These are phyloP conservation scores for Lasiosphaeria hispida DNA, from an alignment of 495 filamentous ascomycete genomes.

Conservation along the genomic window DNA sequence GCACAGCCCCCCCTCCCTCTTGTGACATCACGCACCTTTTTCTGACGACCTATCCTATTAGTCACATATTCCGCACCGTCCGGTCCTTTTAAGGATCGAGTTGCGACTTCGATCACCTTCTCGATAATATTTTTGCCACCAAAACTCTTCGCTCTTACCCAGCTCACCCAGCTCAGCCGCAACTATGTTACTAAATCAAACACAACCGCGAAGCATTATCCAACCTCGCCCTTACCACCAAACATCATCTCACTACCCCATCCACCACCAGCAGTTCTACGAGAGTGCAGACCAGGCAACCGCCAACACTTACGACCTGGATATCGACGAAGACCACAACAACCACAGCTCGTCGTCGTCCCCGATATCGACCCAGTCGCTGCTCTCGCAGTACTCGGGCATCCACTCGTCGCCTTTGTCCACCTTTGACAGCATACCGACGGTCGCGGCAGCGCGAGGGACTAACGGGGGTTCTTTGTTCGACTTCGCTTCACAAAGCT, in stretches of 20 bases:
- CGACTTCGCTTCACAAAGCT: slow-evolving; percentile 26
- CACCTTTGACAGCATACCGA: slow-evolving; percentile 40
- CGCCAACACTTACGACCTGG: slow-evolving; percentile 22
- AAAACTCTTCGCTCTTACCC: slow-evolving; percentile 8
- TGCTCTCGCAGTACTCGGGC: slow-evolving; percentile 29
- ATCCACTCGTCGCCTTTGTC: slow-evolving; percentile 33
- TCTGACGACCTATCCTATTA: slow-evolving; percentile 23
- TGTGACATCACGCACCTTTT: slow-evolving; percentile 10
- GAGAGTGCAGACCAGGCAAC: slow-evolving; percentile 4
- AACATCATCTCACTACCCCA: slow-evolving; percentile 1
- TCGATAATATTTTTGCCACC: slow-evolving; percentile 22
- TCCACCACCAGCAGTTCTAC: slow-evolving; percentile 8
- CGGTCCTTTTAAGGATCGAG: slow-evolving; percentile 15
- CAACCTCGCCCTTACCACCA: slow-evolving; percentile 18
- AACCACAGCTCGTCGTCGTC: slow-evolving; percentile 29
- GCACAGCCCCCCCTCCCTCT: background rate
- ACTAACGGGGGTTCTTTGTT: slow-evolving; percentile 31
- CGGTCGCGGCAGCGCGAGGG: slow-evolving; percentile 30
- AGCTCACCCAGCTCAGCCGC: background rate
- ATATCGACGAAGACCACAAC: slow-evolving; percentile 24
- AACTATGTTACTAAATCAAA: slow-evolving; percentile 18
- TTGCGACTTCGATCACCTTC: slow-evolving; percentile 10
- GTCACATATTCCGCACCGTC: slow-evolving; percentile 8
- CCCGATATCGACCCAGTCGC: slow-evolving; percentile 33
- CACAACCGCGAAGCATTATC: slow-evolving; percentile 5